Conservation (phyloP, 768 basidiomycete genomes). For the Strobilomyces echinocephalus region DNA sequence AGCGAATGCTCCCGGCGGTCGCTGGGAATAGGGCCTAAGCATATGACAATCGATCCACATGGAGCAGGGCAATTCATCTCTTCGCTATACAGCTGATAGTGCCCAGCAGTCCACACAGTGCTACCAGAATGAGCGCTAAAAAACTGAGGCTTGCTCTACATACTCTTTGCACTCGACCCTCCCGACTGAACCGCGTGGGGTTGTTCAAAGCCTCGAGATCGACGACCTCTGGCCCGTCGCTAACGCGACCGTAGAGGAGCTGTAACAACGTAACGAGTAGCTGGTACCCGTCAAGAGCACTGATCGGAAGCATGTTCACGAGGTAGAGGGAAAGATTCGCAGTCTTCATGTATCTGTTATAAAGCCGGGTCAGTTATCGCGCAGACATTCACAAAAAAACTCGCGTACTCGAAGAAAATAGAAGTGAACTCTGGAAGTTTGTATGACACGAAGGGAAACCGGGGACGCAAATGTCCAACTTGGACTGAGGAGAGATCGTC, state of each 20-base stretch:
- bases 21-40: neutral
- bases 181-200: neutral
- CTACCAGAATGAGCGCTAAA: slow-evolving; percentile 21
- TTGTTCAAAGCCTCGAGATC: slow-evolving; percentile 21
- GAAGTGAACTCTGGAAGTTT: slow-evolving; percentile 23
- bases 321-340: slow-evolving; percentile 75
- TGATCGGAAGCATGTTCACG: slow-evolving; percentile 77
- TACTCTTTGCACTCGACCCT: slow-evolving; percentile 13
- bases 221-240: slow-evolving; percentile 1
- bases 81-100: slow-evolving; percentile 10
- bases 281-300: slow-evolving; percentile 65
- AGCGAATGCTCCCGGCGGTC: no score
- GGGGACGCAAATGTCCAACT: slow-evolving; percentile 46
- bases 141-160: slow-evolving; percentile 15
- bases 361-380: neutral
- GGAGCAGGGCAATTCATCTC: neutral
- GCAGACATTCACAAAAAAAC: neutral
- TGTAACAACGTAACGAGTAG: slow-evolving; percentile 39
- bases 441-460: slow-evolving; percentile 15
- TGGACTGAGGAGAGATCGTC: slow-evolving; percentile 37
- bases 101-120: slow-evolving; percentile 20
- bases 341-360: slow-evolving; percentile 54
- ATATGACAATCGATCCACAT: neutral
- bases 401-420: slow-evolving; percentile 55
- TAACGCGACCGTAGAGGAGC: slow-evolving; percentile 8